Evolutionary conservation across 306 rosid genomes (phyloP), one percentile per base, ranked within the genome.

Genomic region (Corylus avellana): DNA sequence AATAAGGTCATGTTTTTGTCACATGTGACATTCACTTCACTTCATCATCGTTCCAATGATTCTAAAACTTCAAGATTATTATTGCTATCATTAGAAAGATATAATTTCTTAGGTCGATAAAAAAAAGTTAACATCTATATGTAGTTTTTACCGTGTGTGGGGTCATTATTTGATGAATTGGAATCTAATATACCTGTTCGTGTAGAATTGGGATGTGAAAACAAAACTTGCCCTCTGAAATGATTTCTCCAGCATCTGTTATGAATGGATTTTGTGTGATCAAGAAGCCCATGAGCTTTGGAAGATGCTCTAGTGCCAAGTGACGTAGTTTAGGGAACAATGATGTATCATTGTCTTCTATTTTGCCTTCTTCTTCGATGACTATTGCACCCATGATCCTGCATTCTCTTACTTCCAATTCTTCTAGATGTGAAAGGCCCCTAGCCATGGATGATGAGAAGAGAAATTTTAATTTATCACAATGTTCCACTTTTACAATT

Each of bases 361-460:
- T 62, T 29, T 12, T 7, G 5, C 16, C 35, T 7, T 61, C n/a
- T n/a, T n/a, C 59, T 9, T 0, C 10, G 0, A n/a, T 9, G 14
- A 84, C 12, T 17, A 80, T 77, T 6, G 22, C 66, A 20, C 73
- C 48, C 75, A 84, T 29, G 9, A 14, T 55, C 17, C 4, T 13
- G 71, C 81, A 81, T 4, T 53, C 1, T 13, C 4, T 49, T 39
- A 85, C 79, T 25, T 69, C 35, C 8, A 85, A 6, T 22, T 59
- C 73, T 6, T 39, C 3, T 17, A 85, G 78, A 7, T 50, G 44
- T 20, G 74, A 4, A 48, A 76, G 72, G 7, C 42, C 57, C 47
- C 17, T 61, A 1, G 77, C 44, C 14, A 78, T 16, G 0, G 80
- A 75, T 16, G 39, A 3, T 1, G 72, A 63, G 62, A 85, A 39